Percentiles rank a stretch among this genome's conserved stretches.
phyloP scores from a whole-genome alignment of 2,329 filamentous ascomycete genomes.

The Lasiodiplodia citricola region DNA sequence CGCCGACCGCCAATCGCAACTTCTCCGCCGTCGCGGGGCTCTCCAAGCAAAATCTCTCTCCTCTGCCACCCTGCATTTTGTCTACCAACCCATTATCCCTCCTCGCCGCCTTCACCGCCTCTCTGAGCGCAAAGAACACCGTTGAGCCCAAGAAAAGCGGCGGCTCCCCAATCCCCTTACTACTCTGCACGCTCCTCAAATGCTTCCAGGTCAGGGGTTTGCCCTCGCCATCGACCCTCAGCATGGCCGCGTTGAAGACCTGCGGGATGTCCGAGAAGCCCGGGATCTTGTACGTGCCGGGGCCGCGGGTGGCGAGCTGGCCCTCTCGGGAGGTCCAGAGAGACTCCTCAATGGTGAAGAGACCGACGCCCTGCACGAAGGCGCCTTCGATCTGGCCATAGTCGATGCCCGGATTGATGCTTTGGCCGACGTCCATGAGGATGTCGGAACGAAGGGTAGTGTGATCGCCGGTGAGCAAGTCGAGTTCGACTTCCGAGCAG shows the following conservation, averaged over 20 bases:
- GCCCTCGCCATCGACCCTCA: slow-evolving; percentile 67
- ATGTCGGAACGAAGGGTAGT: slow-evolving; percentile 86
- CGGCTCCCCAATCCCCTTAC: slow-evolving; percentile 75
- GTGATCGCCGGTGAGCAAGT: slow-evolving; percentile 90
- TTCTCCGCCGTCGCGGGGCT: slow-evolving; percentile 84
- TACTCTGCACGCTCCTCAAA: slow-evolving; percentile 80
- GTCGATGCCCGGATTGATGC: slow-evolving; percentile 78
- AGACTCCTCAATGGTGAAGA: slow-evolving; percentile 78
- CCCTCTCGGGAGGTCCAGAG: slow-evolving; percentile 66
- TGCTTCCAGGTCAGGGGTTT: slow-evolving; percentile 75
- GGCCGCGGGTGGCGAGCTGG: slow-evolving; percentile 67
- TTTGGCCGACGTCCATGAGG: slow-evolving; percentile 92
- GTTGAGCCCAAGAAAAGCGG: slow-evolving; percentile 78
- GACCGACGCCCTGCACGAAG: slow-evolving; percentile 77
- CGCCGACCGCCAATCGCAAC: slow-evolving; percentile 76
- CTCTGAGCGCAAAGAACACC: slow-evolving; percentile 85
- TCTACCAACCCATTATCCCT: slow-evolving; percentile 55
- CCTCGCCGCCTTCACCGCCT: slow-evolving; percentile 77
- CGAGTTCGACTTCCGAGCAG: slow-evolving; percentile 86
- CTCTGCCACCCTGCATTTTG: slow-evolving; percentile 32
- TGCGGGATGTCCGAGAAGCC: slow-evolving; percentile 88
- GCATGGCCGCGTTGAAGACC: slow-evolving; percentile 77
- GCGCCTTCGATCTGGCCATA: slow-evolving; percentile 84
- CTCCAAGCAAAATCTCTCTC: slow-evolving; percentile 67
- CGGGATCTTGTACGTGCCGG: slow-evolving; percentile 82